Evolutionary conservation across 2,329 filamentous ascomycete species (phyloP).

Genomic region (Nemania abortiva): DNA sequence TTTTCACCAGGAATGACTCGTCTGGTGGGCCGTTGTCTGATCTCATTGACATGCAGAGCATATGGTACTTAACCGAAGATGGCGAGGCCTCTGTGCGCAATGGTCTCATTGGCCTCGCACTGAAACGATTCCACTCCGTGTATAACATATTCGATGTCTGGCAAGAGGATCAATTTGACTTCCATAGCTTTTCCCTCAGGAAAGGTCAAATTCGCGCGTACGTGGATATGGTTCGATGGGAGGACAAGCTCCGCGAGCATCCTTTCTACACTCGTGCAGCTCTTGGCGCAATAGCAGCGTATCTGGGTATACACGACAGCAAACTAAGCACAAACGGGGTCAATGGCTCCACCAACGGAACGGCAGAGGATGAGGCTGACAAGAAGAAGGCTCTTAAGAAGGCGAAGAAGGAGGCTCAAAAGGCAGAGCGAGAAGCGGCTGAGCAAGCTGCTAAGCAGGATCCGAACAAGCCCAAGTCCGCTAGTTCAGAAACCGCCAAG

Average conservation of each 20-base stretch:
- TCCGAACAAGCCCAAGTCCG: constrained; percentile 78
- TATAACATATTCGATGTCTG: constrained; percentile 95
- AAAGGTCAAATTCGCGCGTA: constrained; percentile 97
- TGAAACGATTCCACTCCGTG: constrained; percentile 92
- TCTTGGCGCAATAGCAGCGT: constrained; percentile 82
- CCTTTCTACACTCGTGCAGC: constrained; percentile 92
- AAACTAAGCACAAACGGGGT: constrained; percentile 74
- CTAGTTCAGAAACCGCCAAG: constrained; percentile 79
- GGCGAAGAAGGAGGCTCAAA: constrained; percentile 83
- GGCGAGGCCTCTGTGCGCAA: constrained; percentile 88
- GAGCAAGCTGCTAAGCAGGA: constrained; percentile 84
- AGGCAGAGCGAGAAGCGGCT: constrained; percentile 80
- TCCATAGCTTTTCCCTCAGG: constrained; percentile 96
- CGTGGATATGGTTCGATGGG: constrained; percentile 96
- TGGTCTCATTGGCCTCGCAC: constrained; percentile 82
- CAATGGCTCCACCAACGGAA: constrained; percentile 63
- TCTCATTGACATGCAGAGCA: constrained; percentile 96
- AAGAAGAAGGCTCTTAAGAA: constrained; percentile 92
- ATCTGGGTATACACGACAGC: constrained; percentile 82
- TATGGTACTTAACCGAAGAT: constrained; percentile 97
- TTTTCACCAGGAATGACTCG: constrained; percentile 94
- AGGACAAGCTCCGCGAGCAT: constrained; percentile 89
- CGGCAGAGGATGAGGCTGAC: constrained; percentile 72
- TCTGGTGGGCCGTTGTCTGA: constrained; percentile 89
- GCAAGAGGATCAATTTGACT: constrained; percentile 99